Evolutionary conservation across 768 basidiomycete genomes (phyloP), one percentile per base, ranked within the genome.

Genomic region (Auriculariales sp.): DNA sequence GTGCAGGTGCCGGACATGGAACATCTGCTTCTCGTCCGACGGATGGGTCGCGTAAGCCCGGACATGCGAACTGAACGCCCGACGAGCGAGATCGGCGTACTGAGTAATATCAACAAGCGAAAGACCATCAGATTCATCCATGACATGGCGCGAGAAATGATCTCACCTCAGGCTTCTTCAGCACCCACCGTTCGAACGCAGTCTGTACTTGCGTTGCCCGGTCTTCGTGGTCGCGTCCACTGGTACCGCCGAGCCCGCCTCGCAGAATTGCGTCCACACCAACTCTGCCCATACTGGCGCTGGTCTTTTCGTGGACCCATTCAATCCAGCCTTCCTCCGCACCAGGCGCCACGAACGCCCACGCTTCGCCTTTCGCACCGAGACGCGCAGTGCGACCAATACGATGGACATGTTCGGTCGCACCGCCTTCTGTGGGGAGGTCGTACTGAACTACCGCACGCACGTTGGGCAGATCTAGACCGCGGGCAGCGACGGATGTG

Each of bases 11-110:
- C 85, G 84, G 52, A 97, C 81, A 64, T 98, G 93, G 71, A 99
- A 99, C 48, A 98, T 88, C 55, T 90, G 81, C 60, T 98, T 99
- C 64, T 98, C 95, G 53, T 82, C 80, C 14, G 85, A 76, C 0
- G 95, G 93, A 66, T 99, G 95, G 0, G 95, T 99, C 28, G 95
- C 84, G 64, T 98, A 99, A 0, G 95, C 95, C 49, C 94, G 78
- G 70, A 97, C 80, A 63, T 94, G 91, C 0, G 94, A 95, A 30
- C 79, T 71, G 67, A 83, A 99, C 0, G 92, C 95, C 57, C 75
- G 83, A 27, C 88, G 78, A 15, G 95, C 91, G 14, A 82, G 61
- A 12, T 72, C 70, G 11, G 78, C 70, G 59, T 93, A 82, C 95
- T 98, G 53, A n/a, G n/a, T n/a, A n/a, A n/a, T n/a, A 27, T 2